Conservation (phyloP, 1,284 basidiomycete genomes). For the Ceratobasidium sp. region DNA sequence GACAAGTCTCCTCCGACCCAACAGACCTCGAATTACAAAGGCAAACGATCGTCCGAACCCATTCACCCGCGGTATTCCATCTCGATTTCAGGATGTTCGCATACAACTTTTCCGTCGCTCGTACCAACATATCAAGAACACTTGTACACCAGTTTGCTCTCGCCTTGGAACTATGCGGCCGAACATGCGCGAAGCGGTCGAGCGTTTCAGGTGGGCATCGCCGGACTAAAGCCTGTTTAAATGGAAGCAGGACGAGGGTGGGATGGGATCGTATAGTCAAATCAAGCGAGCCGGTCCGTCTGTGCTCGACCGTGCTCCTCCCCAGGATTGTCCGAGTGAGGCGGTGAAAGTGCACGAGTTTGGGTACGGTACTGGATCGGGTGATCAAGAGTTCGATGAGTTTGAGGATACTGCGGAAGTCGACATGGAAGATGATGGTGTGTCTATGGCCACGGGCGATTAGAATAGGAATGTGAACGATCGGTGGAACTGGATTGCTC, state of each 20-base stretch:
- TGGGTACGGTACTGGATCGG: too few species aligned
- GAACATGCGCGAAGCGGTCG: not conserved
- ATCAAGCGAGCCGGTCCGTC: too few species aligned
- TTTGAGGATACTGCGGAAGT: too few species aligned
- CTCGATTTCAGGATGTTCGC: not conserved
- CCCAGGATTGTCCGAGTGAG: too few species aligned
- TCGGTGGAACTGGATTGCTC: too few species aligned
- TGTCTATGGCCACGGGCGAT: too few species aligned
- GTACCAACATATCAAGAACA: not conserved
- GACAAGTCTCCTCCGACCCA: not conserved
- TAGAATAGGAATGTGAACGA: too few species aligned
- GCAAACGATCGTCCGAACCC: not conserved
- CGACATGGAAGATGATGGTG: too few species aligned
- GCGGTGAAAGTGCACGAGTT: too few species aligned
- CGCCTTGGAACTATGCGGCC: not conserved
- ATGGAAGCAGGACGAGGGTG: not conserved
- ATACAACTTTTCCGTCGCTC: not conserved
- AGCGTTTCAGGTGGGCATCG: not conserved
- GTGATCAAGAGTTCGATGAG: too few species aligned
- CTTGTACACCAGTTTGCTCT: not conserved
- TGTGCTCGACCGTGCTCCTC: too few species aligned
- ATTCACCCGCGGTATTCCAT: not conserved
- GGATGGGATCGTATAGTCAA: not conserved
- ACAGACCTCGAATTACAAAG: not conserved
- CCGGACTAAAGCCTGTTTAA: not conserved